Conservation (phyloP, 306 rosid genomes). For the Sophora flavescens region DNA sequence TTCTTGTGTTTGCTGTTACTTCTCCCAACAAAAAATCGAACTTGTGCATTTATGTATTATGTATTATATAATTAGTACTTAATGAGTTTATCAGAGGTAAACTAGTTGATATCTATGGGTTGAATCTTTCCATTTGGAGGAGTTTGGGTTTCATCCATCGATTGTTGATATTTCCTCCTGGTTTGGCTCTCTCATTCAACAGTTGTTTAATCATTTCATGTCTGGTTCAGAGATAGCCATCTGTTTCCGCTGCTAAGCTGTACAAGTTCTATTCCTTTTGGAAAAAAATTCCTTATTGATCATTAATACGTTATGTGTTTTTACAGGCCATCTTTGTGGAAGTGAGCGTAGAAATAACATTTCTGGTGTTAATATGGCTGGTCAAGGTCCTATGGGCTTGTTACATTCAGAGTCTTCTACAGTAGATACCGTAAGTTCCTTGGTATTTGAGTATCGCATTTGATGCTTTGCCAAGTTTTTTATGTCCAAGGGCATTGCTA, state of each 20-base stretch:
- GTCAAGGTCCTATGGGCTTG: conserved; percentile 51
- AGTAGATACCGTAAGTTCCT: conserved; percentile 57
- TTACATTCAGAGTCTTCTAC: conserved; percentile 53
- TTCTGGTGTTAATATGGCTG: conserved; percentile 58
- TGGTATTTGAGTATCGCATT: conserved; percentile 20
- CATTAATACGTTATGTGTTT: conserved; percentile 37
- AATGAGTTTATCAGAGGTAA: conserved; percentile 37
- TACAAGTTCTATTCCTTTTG: conserved; percentile 39
- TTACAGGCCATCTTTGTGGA: conserved; percentile 56
- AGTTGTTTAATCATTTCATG: conserved; percentile 46
- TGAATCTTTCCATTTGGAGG: conserved; percentile 40
- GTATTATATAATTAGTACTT: conserved; percentile 24
- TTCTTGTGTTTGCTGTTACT: conserved; percentile 14
- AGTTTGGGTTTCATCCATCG: conserved; percentile 40
- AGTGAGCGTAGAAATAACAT: conserved; percentile 55
- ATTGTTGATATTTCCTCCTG: conserved; percentile 44
- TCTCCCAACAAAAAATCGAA: conserved; percentile 15
- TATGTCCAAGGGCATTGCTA: background rate
- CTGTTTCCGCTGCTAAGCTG: conserved; percentile 50
- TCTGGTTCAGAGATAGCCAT: conserved; percentile 51
- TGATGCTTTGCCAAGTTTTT: conserved; percentile 23
- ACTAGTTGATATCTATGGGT: conserved; percentile 34
- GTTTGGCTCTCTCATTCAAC: conserved; percentile 48
- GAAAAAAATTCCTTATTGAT: conserved; percentile 38
- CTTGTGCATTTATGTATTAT: background rate